phyloP scores from a whole-genome alignment of 371 early-diverging fungal species.

The Choanephora cucurbitarum region DNA sequence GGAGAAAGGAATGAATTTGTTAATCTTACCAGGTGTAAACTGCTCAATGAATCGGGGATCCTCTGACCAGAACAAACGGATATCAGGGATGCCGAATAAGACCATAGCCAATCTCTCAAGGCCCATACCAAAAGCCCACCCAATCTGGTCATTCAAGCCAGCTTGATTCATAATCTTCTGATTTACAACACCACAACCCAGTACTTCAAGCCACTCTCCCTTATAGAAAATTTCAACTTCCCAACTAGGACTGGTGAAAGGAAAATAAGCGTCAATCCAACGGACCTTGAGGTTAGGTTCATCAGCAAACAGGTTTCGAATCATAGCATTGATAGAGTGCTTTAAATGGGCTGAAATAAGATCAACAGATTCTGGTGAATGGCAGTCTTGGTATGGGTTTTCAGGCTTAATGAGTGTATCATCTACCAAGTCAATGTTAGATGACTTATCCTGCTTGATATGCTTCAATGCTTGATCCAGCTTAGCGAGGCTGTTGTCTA shows the following conservation, averaged over 20 bases:
- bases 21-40: slow-evolving; percentile 70
- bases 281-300: slow-evolving; percentile 78
- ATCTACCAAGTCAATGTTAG: slow-evolving; percentile 55
- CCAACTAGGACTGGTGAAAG: slow-evolving; percentile 96
- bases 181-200: slow-evolving; percentile 92
- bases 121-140: slow-evolving; percentile 98
- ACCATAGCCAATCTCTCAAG: slow-evolving; percentile 97
- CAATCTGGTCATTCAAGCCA: slow-evolving; percentile 72
- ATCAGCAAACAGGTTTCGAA: slow-evolving; percentile 68
- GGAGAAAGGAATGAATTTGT: slow-evolving; percentile 80
- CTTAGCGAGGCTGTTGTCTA: slow-evolving; percentile 36
- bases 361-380: slow-evolving; percentile 52
- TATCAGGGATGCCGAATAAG: slow-evolving; percentile 93
- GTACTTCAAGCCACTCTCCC: slow-evolving; percentile 95
- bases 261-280: slow-evolving; percentile 96
- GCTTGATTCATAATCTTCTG: slow-evolving; percentile 81
- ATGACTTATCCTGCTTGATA: slow-evolving; percentile 24
- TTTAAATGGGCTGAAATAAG: slow-evolving; percentile 73
- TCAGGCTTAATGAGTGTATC: slow-evolving; percentile 58
- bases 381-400: slow-evolving; percentile 63
- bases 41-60: slow-evolving; percentile 90
- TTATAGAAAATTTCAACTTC: slow-evolving; percentile 94
- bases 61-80: slow-evolving; percentile 93
- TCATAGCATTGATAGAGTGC: slow-evolving; percentile 78
- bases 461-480: slow-evolving; percentile 27